Percentiles rank a stretch among this genome's conserved stretches.
phyloP scores from a whole-genome alignment of 306 rosid genomes.

The Trichosanthes cucumerina region DNA sequence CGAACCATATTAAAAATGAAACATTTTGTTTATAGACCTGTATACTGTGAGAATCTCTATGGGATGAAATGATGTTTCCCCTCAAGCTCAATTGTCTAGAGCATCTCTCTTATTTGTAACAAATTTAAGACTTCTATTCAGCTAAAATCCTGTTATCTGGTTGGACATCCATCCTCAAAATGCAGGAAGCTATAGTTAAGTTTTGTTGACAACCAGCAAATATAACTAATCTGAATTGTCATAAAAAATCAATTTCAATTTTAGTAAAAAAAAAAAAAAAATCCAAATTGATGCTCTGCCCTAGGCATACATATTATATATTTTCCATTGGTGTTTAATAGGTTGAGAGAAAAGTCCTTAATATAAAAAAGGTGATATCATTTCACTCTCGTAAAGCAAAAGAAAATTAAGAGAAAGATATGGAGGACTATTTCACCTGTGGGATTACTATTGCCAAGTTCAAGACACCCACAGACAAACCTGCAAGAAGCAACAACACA shows the following conservation, averaged over 20 bases:
- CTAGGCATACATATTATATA: background rate
- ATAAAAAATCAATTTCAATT: background rate
- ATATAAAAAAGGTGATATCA: background rate
- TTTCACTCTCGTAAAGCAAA: background rate
- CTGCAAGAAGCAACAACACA: constrained; percentile 36
- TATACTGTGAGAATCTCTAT: background rate
- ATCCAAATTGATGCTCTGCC: background rate
- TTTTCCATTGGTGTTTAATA: background rate
- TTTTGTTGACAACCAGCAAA: background rate
- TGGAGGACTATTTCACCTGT: constrained; percentile 39
- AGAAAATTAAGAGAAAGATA: background rate
- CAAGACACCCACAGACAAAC: constrained; percentile 89
- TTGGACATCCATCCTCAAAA: background rate
- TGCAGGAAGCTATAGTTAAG: background rate
- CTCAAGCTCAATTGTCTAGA: background rate
- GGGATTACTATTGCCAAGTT: constrained; percentile 86
- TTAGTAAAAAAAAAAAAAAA: too few relatives aligned
- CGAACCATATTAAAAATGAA: background rate
- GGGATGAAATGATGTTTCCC: background rate
- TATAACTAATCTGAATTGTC: background rate
- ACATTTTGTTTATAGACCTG: background rate
- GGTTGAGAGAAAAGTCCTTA: background rate
- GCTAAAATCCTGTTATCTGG: background rate
- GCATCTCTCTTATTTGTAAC: background rate
- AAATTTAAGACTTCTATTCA: constrained; percentile 1